Evolutionary conservation across 1,284 basidiomycete species (phyloP).

Genomic region (Gymnopus androsaceus): DNA sequence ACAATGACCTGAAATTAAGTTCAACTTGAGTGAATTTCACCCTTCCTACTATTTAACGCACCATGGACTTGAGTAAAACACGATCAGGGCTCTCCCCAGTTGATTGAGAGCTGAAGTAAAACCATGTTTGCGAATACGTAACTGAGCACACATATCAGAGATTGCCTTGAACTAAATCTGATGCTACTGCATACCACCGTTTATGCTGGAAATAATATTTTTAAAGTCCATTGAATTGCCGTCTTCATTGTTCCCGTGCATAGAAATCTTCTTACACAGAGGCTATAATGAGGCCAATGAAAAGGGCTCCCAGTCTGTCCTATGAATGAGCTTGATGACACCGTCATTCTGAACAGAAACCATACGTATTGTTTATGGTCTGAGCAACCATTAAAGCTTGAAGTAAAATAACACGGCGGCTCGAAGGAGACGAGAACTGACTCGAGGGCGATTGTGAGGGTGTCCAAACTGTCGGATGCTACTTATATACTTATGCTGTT

Average conservation of each 20-base stretch:
- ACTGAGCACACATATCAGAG: background rate
- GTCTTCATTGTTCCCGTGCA: too few relatives aligned
- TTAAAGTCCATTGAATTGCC: background rate
- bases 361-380: background rate
- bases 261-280: background rate
- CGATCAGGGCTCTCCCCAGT: background rate
- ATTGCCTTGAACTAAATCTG: background rate
- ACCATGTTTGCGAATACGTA: slow-evolving; percentile 7
- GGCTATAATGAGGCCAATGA: slow-evolving; percentile 7
- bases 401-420: too few relatives aligned
- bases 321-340: background rate
- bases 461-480: too few relatives aligned
- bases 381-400: background rate
- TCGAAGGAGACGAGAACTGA: too few relatives aligned
- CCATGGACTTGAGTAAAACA: background rate
- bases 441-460: too few relatives aligned
- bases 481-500: too few relatives aligned
- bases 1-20: background rate
- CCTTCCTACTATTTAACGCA: too few relatives aligned
- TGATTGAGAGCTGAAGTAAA: slow-evolving; percentile 10
- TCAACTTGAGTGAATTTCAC: background rate
- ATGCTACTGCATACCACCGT: background rate
- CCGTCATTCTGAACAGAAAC: background rate
- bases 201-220: background rate
- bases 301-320: slow-evolving; percentile 4